phyloP scores from a whole-genome alignment of 78 protist genomes.

The Chrysochromulina tobinii region DNA sequence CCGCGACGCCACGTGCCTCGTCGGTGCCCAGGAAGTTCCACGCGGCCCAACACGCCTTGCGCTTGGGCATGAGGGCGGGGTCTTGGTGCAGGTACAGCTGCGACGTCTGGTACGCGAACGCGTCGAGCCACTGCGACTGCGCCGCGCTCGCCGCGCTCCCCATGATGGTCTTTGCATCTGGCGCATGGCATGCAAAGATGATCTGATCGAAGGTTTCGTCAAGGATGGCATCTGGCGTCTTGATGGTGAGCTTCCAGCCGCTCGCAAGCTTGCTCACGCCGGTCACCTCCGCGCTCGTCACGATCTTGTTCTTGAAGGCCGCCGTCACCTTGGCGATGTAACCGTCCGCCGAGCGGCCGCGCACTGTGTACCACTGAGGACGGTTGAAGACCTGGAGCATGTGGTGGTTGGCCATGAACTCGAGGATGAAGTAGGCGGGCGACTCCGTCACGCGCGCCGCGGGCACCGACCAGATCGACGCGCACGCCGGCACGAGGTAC shows the following conservation, averaged over 20 bases:
- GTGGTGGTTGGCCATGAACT: constrained; percentile 38
- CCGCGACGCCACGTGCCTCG: background rate
- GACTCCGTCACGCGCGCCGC: background rate
- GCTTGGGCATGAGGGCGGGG: constrained; percentile 26
- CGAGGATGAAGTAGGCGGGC: background rate
- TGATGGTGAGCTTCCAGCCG: too few species aligned
- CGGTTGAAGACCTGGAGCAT: background rate
- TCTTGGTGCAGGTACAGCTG: constrained; percentile 16
- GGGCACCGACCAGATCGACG: constrained; percentile 25
- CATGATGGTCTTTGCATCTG: background rate
- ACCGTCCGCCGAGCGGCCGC: background rate
- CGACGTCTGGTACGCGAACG: background rate
- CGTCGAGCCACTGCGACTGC: too few species aligned
- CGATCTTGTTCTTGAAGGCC: background rate
- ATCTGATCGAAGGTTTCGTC: too few species aligned
- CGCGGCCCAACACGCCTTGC: background rate
- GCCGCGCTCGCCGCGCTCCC: background rate
- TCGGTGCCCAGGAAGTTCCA: constrained; percentile 24
- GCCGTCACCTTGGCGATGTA: background rate
- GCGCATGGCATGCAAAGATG: too few species aligned
- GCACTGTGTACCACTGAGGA: constrained; percentile 27
- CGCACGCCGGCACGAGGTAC: constrained; percentile 37
- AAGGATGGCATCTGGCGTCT: too few species aligned
- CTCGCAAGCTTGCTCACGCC: too few species aligned
- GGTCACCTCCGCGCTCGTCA: too few species aligned